Evolutionary conservation across 768 basidiomycete species (phyloP), one percentile per base, ranked within the genome.

Genomic region (Candolleomyces eurysporus): DNA sequence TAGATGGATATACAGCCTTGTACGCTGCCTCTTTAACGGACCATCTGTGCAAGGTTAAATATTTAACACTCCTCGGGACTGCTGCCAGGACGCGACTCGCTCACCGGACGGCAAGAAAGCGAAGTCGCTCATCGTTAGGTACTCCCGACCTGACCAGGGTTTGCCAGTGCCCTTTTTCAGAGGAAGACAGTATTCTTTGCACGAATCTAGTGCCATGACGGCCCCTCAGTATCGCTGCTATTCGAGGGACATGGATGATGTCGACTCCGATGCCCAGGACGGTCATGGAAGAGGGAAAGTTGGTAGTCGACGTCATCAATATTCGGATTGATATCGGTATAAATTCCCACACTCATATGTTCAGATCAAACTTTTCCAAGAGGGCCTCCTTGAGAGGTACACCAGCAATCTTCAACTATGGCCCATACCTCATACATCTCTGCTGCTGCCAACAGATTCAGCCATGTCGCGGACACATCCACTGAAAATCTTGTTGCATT

Each of bases 1-100:
- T 68, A 19, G 61, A 32, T 0, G 92, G 92, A 69, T 85, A 92
- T 61, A 93, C 68, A 0, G 92, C 93, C 69, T 95, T 95, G 76
- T 94, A 95, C 0, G 87, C 86, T 0, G 93, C 90, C 72, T 95
- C 93, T 66, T 95, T 95, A 19, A 90, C 82, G 36, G 85, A 79
- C 91, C 91, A 95, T 16, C 92, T 94, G 65, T 4, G 30, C 19
- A 52, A 48, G 31, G 17, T 61, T 26, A 4, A 26, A 2, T 59
- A 2, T 59, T 19, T 21, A 39, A 30, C 63, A 19, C 62, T 42
- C 30, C 66, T 40, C 53, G 64, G 19, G 22, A 26, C 14, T 36
- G 16, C 13, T 21, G 46, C 19, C 5, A 36, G 53, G 30, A 32
- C 10, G 32, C 11, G 14, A 56, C 40, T 54, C 22, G 62, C 84